Conservation (phyloP, 805 yeast species). For the Barnettozyma sp. region DNA sequence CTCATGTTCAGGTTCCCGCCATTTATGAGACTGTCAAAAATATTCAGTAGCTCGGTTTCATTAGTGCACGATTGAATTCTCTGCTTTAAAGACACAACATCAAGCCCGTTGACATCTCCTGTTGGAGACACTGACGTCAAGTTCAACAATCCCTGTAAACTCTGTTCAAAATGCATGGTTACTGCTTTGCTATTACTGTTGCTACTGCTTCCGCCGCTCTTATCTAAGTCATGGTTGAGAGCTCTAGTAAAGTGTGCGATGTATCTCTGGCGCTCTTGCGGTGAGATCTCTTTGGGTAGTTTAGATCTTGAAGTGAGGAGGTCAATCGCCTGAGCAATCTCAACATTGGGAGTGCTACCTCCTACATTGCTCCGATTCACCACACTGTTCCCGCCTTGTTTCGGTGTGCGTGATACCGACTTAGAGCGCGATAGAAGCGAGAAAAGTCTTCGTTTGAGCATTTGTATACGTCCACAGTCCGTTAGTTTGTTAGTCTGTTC, state of each 20-base stretch:
- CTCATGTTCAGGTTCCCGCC: slow-evolving; percentile 3
- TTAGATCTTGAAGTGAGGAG: slow-evolving; percentile 4
- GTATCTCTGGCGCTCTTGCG: slow-evolving; percentile 5
- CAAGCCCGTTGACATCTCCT: slow-evolving; percentile 2
- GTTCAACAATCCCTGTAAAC: slow-evolving; percentile 7
- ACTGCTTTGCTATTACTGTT: neutral
- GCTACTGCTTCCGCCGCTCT: too few relatives aligned
- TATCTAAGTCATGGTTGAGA: slow-evolving; percentile 2
- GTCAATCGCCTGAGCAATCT: slow-evolving; percentile 9
- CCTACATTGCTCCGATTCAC: too few relatives aligned
- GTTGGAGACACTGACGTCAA: slow-evolving; percentile 1
- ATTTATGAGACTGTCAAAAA: slow-evolving; percentile 10
- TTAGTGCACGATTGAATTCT: neutral
- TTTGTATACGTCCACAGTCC: too few relatives aligned
- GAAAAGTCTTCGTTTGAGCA: slow-evolving; percentile 2
- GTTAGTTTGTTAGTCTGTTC: too few relatives aligned
- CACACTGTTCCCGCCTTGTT: neutral
- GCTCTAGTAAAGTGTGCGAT: slow-evolving; percentile 9
- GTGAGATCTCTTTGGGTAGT: slow-evolving; percentile 1
- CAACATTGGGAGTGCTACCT: slow-evolving; percentile 1
- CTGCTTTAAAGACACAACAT: slow-evolving; percentile 1
- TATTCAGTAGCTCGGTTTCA: slow-evolving; percentile 6
- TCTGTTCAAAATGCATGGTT: slow-evolving; percentile 7
- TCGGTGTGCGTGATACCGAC: neutral
- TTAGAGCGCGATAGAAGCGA: neutral